Percentiles rank a stretch among this genome's conserved stretches.
phyloP scores from a whole-genome alignment of 2,329 filamentous ascomycete genomes.

The Neophaeococcomyces mojaviensis region DNA sequence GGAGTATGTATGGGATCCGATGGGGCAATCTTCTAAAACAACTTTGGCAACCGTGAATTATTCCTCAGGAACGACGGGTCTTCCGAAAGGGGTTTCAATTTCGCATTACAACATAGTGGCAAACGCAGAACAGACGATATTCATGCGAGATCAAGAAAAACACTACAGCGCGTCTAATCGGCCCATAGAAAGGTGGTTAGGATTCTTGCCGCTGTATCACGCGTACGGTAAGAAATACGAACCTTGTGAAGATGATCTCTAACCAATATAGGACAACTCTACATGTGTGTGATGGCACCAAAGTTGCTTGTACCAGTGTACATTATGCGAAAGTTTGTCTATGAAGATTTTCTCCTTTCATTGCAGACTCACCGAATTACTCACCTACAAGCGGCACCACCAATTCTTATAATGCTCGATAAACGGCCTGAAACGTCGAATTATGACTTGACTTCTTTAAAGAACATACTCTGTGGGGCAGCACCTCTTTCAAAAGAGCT shows the following conservation, averaged over 20 bases:
- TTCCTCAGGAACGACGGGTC: conserved; percentile 44
- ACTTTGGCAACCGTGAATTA: conserved; percentile 42
- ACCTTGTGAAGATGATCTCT: conserved; percentile 34
- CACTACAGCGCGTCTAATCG: conserved; percentile 22
- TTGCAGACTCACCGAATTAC: conserved; percentile 49
- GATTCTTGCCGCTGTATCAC: conserved; percentile 40
- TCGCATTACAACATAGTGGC: conserved; percentile 43
- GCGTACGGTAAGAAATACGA: conserved; percentile 27
- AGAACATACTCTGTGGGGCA: conserved; percentile 44
- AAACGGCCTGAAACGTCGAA: conserved; percentile 44
- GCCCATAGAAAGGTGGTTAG: conserved; percentile 31
- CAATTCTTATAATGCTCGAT: conserved; percentile 52
- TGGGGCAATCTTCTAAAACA: conserved; percentile 13
- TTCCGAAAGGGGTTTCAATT: conserved; percentile 43
- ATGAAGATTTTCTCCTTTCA: conserved; percentile 44
- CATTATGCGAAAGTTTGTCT: conserved; percentile 55
- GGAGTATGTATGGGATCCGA: neutral
- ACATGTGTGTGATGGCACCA: conserved; percentile 4
- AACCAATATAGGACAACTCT: conserved; percentile 19
- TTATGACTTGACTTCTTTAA: conserved; percentile 48
- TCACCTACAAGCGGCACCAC: conserved; percentile 48
- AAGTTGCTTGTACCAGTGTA: conserved; percentile 53
- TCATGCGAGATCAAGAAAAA: conserved; percentile 51
- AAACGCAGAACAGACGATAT: conserved; percentile 45
- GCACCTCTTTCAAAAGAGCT: conserved; percentile 43